Evolutionary conservation across 371 early-diverging fungal genomes (phyloP).

Genomic region (Actinomortierella ambigua): DNA sequence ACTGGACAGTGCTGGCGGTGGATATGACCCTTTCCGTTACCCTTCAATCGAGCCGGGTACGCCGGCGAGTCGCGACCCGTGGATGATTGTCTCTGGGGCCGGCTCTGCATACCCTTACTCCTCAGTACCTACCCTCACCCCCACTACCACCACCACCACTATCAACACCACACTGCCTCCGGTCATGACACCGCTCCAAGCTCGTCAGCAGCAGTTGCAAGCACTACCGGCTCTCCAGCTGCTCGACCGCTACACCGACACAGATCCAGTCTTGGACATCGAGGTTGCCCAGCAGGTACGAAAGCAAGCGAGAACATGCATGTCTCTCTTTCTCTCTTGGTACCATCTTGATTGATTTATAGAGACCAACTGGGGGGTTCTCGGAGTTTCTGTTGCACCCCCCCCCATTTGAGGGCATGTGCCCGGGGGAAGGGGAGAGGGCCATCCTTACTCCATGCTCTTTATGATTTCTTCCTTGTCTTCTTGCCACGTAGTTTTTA

Average conservation of each 20-base stretch:
- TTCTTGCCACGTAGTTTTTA: background rate
- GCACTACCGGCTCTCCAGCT: conserved; percentile 49
- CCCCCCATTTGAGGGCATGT: too few relatives aligned
- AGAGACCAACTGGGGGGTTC: too few relatives aligned
- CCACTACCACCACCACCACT: background rate
- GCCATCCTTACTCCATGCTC: too few relatives aligned
- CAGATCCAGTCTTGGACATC: conserved; percentile 54
- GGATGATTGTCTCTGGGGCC: conserved; percentile 38
- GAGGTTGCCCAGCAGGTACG: conserved; percentile 55
- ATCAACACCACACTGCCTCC: conserved; percentile 2
- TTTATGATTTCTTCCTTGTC: background rate
- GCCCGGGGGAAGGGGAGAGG: too few relatives aligned
- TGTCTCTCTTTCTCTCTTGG: background rate
- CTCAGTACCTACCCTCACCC: background rate
- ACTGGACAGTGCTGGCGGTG: too few relatives aligned
- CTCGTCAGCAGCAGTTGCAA: conserved; percentile 34
- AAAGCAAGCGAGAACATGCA: background rate
- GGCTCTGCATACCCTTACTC: conserved; percentile 17
- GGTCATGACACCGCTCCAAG: conserved; percentile 14
- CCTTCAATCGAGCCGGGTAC: conserved; percentile 10
- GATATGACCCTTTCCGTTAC: too few relatives aligned
- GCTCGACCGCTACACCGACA: conserved; percentile 47
- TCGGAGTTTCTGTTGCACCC: too few relatives aligned
- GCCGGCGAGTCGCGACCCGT: conserved; percentile 22
- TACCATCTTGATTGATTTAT: too few relatives aligned